Percentiles rank a stretch among this genome's conserved stretches.
phyloP scores from a whole-genome alignment of 2,329 filamentous ascomycete species.

The Leptographium procerum region DNA sequence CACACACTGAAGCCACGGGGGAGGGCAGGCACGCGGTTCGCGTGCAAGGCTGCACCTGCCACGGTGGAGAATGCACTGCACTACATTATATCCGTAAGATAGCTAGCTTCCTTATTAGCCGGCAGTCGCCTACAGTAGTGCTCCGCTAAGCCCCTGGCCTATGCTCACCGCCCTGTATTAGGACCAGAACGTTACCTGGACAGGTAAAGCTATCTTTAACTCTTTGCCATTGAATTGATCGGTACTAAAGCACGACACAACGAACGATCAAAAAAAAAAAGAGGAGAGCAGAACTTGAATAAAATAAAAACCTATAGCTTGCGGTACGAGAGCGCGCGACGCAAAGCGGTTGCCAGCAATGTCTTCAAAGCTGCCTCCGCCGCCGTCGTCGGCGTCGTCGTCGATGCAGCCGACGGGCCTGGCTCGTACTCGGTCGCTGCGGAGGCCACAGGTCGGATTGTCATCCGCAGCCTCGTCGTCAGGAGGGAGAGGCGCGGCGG shows the following conservation, averaged over 20 bases:
- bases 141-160: not conserved
- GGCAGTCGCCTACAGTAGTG: not conserved
- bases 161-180: not conserved
- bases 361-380: not conserved
- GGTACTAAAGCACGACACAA: not conserved
- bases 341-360: too few species aligned
- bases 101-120: too few species aligned
- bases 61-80: not conserved
- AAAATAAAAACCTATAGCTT: too few species aligned
- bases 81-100: too few species aligned
- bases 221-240: too few species aligned
- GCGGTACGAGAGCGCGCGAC: too few species aligned
- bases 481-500: not conserved
- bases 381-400: constrained; percentile 9
- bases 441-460: constrained; percentile 23
- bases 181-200: too few species aligned
- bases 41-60: not conserved
- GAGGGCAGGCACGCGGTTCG: not conserved
- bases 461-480: not conserved
- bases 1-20: not conserved
- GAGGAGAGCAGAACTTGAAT: not conserved
- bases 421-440: constrained; percentile 36
- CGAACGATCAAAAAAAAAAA: not conserved
- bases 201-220: too few species aligned
- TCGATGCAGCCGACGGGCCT: constrained; percentile 23